Evolutionary conservation across 345 rosid species (phyloP), one percentile per base, ranked within the genome.

Genomic region (Raphanus raphanistrum): DNA sequence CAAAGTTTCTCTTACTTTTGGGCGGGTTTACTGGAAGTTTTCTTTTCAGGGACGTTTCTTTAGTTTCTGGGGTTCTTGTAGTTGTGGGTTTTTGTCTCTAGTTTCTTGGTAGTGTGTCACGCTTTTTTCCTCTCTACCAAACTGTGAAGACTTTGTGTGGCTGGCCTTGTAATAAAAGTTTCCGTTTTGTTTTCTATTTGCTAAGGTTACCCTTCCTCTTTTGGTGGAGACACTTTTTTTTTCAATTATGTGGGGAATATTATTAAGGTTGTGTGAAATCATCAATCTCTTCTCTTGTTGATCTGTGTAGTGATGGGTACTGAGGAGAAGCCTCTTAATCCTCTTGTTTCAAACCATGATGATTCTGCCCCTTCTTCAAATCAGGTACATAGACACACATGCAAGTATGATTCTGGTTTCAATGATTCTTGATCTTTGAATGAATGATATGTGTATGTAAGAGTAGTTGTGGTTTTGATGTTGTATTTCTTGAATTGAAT

Each of bases 281-380:
- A 11, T 63, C 63, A 58, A 66, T 66, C 33, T 64, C 31, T 72
- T 66, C 33, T 64, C 31, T 72, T 0, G 16, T 54, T 79, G 55
- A 63, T 52, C 38, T 58, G 77, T 66, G 6, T 33, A 71, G 76
- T 76, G 70, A 75, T 76, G 83, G 28, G 1, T 66, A 61, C 68
- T 71, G 83, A 66, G 11, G 77, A 76, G 8, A 80, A 76, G 52
- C 74, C 74, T 76, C 59, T 80, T 45, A 66, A 65, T 75, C 16
- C 73, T 32, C 57, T 76, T 74, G 81, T 64, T 69, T 63, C 71
- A 68, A 10, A 66, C 32, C 82, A 68, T 62, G 75, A 38, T 61
- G 71, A 29, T 63, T 69, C 72, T 63, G 9, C 62, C 2, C 25
- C 67, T 79, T 63, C 74, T 79, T 43, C 75, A n/a, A 15, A 43